phyloP scores from a whole-genome alignment of 2,329 filamentous ascomycete genomes.

The Pseudofabraea citricarpa region DNA sequence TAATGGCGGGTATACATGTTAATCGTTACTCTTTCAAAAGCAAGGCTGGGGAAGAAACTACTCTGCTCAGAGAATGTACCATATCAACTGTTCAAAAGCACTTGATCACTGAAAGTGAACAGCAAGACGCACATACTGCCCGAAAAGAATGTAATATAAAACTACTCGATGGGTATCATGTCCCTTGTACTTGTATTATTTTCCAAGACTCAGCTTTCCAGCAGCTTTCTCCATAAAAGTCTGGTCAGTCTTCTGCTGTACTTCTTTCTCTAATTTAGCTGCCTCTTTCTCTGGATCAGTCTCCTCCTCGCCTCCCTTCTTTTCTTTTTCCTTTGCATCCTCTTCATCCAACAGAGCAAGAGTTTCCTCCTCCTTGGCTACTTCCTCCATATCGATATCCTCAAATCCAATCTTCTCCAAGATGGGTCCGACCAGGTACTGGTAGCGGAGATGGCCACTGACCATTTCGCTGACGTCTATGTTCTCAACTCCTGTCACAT shows the following conservation, averaged over 20 bases:
- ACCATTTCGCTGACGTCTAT: slow-evolving; percentile 57
- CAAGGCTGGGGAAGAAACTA: too few species aligned
- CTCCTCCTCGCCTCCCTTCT: slow-evolving; percentile 20
- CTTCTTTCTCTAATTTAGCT: slow-evolving; percentile 26
- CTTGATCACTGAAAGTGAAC: too few species aligned
- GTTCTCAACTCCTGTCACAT: slow-evolving; percentile 62
- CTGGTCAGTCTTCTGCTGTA: slow-evolving; percentile 19
- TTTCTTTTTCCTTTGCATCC: slow-evolving; percentile 32
- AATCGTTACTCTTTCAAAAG: too few species aligned
- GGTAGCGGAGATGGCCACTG: slow-evolving; percentile 66
- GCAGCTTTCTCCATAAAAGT: slow-evolving; percentile 20
- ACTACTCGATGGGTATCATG: too few species aligned
- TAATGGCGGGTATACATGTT: too few species aligned
- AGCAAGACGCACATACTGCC: too few species aligned
- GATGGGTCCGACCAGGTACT: slow-evolving; percentile 61
- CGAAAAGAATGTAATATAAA: slow-evolving; percentile 1
- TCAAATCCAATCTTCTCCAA: slow-evolving; percentile 66
- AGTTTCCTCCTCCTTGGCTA: slow-evolving; percentile 40
- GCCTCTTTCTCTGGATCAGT: slow-evolving; percentile 25
- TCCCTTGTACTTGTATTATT: too few species aligned
- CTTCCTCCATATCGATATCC: slow-evolving; percentile 34
- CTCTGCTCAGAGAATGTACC: too few species aligned
- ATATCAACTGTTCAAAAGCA: too few species aligned
- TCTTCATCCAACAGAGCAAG: slow-evolving; percentile 36
- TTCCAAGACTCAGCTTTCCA: slow-evolving; percentile 18